phyloP scores from a whole-genome alignment of 371 early-diverging fungal genomes.

The Chytridiales sp. region DNA sequence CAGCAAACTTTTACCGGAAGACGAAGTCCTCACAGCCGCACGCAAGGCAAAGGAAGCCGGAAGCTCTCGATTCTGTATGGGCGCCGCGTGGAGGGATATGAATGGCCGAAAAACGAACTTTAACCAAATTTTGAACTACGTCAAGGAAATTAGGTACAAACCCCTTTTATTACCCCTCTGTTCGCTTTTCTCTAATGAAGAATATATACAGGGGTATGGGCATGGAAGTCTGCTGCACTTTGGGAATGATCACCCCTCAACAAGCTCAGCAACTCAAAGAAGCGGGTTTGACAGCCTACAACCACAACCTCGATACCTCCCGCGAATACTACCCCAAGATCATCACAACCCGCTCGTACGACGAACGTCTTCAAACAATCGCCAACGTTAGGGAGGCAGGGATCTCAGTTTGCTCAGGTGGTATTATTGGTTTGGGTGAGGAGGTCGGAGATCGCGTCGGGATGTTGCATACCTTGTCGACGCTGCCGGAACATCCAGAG shows the following conservation, averaged over 20 bases:
- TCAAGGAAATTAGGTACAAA: conserved; percentile 80
- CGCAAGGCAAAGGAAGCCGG: conserved; percentile 80
- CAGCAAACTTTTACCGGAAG: conserved; percentile 69
- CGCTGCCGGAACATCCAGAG: conserved; percentile 78
- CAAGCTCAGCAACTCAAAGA: conserved; percentile 78
- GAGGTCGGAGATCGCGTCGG: conserved; percentile 73
- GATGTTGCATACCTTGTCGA: conserved; percentile 74
- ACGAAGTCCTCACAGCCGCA: conserved; percentile 73
- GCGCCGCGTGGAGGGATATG: conserved; percentile 85
- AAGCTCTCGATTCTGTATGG: conserved; percentile 64
- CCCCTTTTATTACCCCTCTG: too few species aligned
- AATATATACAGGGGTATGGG: conserved; percentile 66
- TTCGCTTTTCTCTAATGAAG: neutral
- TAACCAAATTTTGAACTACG: conserved; percentile 72
- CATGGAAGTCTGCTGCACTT: conserved; percentile 89
- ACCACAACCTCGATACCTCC: conserved; percentile 85
- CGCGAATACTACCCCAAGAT: conserved; percentile 81
- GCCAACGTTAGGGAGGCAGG: conserved; percentile 77
- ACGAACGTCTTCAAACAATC: conserved; percentile 79
- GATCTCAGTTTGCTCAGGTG: conserved; percentile 86
- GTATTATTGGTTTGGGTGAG: conserved; percentile 87
- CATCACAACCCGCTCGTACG: conserved; percentile 80
- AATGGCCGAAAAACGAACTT: conserved; percentile 83
- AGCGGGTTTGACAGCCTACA: conserved; percentile 87
- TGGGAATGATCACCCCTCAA: conserved; percentile 79